Evolutionary conservation across 1,284 basidiomycete species (phyloP), one percentile per base, ranked within the genome.

Genomic region (Cutaneotrichosporon dermatis): DNA sequence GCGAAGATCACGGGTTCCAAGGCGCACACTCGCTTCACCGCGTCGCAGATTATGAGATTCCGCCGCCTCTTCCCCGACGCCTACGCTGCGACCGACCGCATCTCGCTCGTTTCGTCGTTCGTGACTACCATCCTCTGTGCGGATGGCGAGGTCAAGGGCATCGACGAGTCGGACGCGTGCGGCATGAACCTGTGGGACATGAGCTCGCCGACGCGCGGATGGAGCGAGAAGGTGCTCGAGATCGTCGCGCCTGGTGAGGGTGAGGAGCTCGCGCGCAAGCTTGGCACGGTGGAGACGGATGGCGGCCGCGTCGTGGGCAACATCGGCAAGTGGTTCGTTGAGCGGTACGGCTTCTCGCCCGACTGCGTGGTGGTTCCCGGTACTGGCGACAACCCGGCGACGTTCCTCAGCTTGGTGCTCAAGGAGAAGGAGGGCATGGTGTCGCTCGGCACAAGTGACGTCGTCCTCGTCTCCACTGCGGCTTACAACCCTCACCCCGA

Each of bases 371-470:
- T 96, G 57, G 88, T 88, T 11, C 89, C 90, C 0, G 90, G 92
- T 69, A 94, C 91, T 0, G 92, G 92, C 10, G 92, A 96, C 76
- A 96, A 96, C 73, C 88, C 92, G 3, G 90, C 90, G 1, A 92
- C 90, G 3, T 86, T 94, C 62, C 83, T 92, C 50, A 85, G 88
- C 2, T 82, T 92, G 52, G 75, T 74, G 50, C 63, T n/a, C 84
- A 88, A 61, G 33, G 64, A 60, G 36, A 66, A 61, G 11, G 90
- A 95, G 72, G 92, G 90, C 6, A 82, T 95, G 43, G 83, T 95
- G 37, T 92, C 90, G 9, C 83, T 95, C n/a, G 92, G 92, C 37
- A 96, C 92, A 6, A 92, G 90, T 0, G 92, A 92, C 11, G 94
- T 92, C 0, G 85, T 92, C 65, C 82, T 94, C 16, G 83, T 94